These are phyloP conservation scores for Pinus albicaulis DNA, from an alignment of 75 land plant genomes.

Conservation along the genomic window DNA sequence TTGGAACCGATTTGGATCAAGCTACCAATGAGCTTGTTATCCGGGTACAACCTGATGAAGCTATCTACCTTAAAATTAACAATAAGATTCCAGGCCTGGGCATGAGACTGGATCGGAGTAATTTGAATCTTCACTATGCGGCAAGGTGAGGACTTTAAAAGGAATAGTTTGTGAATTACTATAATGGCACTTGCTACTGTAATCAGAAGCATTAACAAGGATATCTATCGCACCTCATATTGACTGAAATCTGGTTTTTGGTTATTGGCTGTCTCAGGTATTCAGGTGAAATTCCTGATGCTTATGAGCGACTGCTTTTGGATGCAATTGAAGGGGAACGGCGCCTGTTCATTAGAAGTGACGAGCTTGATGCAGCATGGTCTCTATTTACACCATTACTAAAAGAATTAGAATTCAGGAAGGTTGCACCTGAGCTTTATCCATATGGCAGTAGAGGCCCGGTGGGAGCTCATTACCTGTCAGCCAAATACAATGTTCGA, in stretches of 20 bases:
- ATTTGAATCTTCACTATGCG: slow-evolving; percentile 85
- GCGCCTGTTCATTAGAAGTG: slow-evolving; percentile 85
- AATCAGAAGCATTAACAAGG: background rate
- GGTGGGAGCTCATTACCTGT: slow-evolving; percentile 90
- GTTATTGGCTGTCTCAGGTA: slow-evolving; percentile 44
- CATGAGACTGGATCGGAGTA: slow-evolving; percentile 91
- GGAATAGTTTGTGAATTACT: background rate
- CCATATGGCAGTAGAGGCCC: slow-evolving; percentile 95
- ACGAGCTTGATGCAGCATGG: slow-evolving; percentile 96
- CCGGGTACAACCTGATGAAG: slow-evolving; percentile 95
- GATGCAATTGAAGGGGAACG: slow-evolving; percentile 96
- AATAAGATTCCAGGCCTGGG: slow-evolving; percentile 95
- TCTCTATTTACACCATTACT: slow-evolving; percentile 83
- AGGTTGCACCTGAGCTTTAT: slow-evolving; percentile 78
- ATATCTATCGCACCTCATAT: background rate
- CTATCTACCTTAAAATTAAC: slow-evolving; percentile 95
- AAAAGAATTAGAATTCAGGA: slow-evolving; percentile 79
- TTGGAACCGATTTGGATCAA: slow-evolving; percentile 82
- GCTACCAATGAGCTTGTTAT: slow-evolving; percentile 98
- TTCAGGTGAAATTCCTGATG: slow-evolving; percentile 86
- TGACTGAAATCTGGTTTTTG: background rate
- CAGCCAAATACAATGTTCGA: slow-evolving; percentile 85
- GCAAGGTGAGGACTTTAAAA: slow-evolving; percentile 52
- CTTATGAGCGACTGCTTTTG: slow-evolving; percentile 86
- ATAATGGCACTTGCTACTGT: background rate